Percentiles rank a stretch among this genome's conserved stretches.
Conservation (phyloP, 305 asterid genomes). For the Coffea humblotiana region DNA sequence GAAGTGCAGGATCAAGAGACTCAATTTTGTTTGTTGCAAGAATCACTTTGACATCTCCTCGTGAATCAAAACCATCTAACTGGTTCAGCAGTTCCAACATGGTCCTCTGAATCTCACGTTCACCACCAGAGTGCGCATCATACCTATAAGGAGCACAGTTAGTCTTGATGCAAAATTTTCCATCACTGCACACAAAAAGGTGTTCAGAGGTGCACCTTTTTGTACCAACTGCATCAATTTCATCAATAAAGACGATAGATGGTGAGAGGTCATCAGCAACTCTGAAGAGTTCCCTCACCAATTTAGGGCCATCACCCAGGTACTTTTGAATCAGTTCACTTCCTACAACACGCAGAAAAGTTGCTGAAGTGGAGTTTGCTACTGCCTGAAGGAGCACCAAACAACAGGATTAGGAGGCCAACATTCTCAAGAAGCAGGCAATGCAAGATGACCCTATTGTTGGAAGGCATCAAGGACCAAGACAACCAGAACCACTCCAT, state of each 20-base stretch:
- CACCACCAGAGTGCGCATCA: conserved; percentile 97
- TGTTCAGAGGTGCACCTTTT: conserved; percentile 53
- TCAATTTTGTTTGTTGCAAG: conserved; percentile 89
- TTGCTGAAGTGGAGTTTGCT: conserved; percentile 93
- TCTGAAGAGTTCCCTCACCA: conserved; percentile 89
- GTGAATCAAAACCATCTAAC: conserved; percentile 75
- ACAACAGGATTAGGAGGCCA: neutral
- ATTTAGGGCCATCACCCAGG: conserved; percentile 91
- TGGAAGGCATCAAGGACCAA: neutral
- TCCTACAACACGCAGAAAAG: conserved; percentile 94
- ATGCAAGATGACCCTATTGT: neutral
- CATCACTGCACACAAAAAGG: conserved; percentile 9
- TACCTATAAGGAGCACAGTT: conserved; percentile 44
- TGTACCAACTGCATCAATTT: conserved; percentile 93
- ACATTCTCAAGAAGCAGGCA: neutral
- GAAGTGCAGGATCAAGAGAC: conserved; percentile 88
- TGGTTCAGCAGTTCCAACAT: conserved; percentile 81
- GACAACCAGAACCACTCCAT: neutral
- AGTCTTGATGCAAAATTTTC: conserved; percentile 7
- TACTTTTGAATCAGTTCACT: conserved; percentile 89
- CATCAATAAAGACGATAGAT: conserved; percentile 88
- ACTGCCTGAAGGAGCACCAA: conserved; percentile 58
- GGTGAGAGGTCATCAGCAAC: conserved; percentile 96
- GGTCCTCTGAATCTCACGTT: conserved; percentile 92
- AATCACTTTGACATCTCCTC: conserved; percentile 91